Evolutionary conservation across 257 asterid genomes (phyloP).

Genomic region (Nicotiana tomentosiformis): DNA sequence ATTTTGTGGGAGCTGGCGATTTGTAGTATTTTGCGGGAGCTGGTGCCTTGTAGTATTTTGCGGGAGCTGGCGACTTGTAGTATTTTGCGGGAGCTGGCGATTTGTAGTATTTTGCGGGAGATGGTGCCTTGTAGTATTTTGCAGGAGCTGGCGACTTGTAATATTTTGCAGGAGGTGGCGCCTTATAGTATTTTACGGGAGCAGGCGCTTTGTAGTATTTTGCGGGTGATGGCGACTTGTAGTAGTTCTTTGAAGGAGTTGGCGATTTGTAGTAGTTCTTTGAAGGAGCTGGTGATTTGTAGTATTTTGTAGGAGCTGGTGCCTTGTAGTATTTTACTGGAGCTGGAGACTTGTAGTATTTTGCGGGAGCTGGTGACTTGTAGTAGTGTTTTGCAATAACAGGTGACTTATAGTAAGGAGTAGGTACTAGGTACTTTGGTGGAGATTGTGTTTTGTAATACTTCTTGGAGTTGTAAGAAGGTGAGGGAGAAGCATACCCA

Average conservation of each 20-base stretch:
- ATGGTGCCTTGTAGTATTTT: background rate
- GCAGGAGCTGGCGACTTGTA: background rate
- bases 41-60: too few relatives aligned
- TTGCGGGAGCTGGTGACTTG: background rate
- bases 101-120: too few relatives aligned
- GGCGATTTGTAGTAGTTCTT: background rate
- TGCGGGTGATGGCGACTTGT: background rate
- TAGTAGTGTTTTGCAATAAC: background rate
- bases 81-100: too few relatives aligned
- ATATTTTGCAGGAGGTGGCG: too few relatives aligned
- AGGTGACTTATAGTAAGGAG: background rate
- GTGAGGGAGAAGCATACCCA: background rate
- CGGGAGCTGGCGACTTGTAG: too few relatives aligned
- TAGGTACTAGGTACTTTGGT: background rate
- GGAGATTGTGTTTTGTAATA: background rate
- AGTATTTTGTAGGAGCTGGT: too few relatives aligned
- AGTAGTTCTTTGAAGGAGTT: background rate
- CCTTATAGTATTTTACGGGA: too few relatives aligned
- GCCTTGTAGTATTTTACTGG: background rate
- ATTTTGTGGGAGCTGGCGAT: background rate
- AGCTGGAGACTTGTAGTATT: background rate
- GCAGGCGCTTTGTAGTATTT: background rate
- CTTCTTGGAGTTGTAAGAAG: background rate
- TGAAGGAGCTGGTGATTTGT: background rate
- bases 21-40: too few relatives aligned